Percentiles rank a stretch among this genome's conserved stretches.
These are phyloP conservation scores for Tricholomella constricta DNA, from an alignment of 768 basidiomycete species.

Conservation along the genomic window DNA sequence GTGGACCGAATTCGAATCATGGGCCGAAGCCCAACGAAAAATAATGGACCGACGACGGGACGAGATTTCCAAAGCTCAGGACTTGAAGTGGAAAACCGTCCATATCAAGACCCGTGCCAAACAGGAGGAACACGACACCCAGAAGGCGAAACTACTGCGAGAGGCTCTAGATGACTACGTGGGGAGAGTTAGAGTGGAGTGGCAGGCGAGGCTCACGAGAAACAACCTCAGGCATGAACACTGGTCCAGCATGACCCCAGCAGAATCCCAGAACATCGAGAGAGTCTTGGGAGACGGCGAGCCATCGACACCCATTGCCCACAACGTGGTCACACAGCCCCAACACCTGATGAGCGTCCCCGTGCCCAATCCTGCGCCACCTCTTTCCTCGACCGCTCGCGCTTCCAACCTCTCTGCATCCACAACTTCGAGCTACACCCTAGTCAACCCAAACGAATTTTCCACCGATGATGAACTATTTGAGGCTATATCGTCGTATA, in stretches of 20 bases:
- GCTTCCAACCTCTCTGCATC: conserved; percentile 37
- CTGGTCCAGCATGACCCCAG: conserved; percentile 45
- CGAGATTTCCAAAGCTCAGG: conserved; percentile 30
- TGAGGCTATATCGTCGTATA: conserved; percentile 26
- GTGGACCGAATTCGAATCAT: conserved; percentile 38
- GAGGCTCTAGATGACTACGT: conserved; percentile 35
- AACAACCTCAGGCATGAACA: conserved; percentile 41
- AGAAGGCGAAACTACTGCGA: conserved; percentile 26
- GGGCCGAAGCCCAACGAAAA: conserved; percentile 28
- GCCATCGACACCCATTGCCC: conserved; percentile 17
- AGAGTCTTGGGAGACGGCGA: conserved; percentile 40
- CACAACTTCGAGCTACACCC: conserved; percentile 42
- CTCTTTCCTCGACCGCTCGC: conserved; percentile 36
- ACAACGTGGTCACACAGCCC: conserved; percentile 18
- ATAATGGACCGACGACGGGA: conserved; percentile 25
- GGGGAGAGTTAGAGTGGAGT: conserved; percentile 37
- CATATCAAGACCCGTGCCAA: conserved; percentile 21
- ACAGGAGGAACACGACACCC: conserved; percentile 36
- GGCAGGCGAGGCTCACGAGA: conserved; percentile 37
- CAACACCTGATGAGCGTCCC: conserved; percentile 20
- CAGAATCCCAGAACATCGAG: conserved; percentile 37
- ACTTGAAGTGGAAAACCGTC: conserved; percentile 26
- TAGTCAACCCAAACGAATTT: conserved; percentile 46
- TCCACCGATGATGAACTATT: conserved; percentile 36
- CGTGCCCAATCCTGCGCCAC: conserved; percentile 24